phyloP scores from a whole-genome alignment of 2,329 filamentous ascomycete species.

The Aphanoascus verrucosus region DNA sequence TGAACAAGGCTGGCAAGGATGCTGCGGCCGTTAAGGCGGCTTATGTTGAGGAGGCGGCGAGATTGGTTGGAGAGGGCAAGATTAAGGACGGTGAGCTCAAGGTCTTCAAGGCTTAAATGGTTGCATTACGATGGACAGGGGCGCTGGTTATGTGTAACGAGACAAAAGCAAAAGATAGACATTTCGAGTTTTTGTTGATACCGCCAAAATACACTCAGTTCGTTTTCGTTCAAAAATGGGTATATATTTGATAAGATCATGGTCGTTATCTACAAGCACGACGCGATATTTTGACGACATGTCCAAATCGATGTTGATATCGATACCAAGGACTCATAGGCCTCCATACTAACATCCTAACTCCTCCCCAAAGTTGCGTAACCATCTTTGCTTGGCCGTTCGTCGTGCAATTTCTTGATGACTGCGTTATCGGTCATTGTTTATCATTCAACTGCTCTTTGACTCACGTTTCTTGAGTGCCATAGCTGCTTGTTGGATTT shows the following conservation, averaged over 20 bases:
- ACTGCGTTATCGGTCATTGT: too few species aligned
- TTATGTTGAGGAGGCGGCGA: conserved; percentile 67
- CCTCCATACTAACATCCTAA: neutral
- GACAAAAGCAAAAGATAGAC: neutral
- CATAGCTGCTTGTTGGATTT: too few species aligned
- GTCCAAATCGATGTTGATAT: neutral
- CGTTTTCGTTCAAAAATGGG: neutral
- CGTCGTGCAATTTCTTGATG: too few species aligned
- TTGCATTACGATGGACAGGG: neutral
- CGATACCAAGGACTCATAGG: neutral
- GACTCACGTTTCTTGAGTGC: too few species aligned
- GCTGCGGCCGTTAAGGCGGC: conserved; percentile 74
- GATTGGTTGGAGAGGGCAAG: conserved; percentile 71
- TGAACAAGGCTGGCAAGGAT: conserved; percentile 65
- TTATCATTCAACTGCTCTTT: too few species aligned
- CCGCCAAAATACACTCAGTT: neutral
- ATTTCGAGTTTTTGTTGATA: neutral
- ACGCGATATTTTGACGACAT: neutral
- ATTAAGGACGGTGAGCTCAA: conserved; percentile 75
- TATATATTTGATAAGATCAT: neutral
- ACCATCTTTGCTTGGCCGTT: too few species aligned
- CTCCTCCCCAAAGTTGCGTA: too few species aligned
- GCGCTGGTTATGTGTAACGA: conserved; percentile 5
- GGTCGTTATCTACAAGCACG: neutral
- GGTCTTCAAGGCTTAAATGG: conserved; percentile 26